phyloP scores from a whole-genome alignment of 768 basidiomycete genomes.

The Mycena galopus region DNA sequence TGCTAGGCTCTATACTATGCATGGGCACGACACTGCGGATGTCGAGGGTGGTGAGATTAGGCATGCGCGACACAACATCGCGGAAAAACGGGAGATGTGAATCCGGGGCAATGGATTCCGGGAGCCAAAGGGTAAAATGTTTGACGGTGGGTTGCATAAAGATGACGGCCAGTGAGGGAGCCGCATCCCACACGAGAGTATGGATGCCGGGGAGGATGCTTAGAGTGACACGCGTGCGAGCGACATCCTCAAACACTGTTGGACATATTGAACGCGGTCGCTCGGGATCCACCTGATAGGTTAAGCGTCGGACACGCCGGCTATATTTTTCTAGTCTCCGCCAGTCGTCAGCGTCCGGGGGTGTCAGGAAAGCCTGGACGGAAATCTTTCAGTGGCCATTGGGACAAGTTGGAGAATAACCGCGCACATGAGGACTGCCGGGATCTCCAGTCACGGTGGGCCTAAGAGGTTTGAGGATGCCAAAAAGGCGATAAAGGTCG shows the following conservation, averaged over 20 bases:
- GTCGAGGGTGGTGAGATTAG: constrained; percentile 61
- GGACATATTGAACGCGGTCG: constrained; percentile 44
- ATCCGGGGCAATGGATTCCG: constrained; percentile 14
- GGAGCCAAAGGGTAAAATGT: constrained; percentile 47
- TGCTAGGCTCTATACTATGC: constrained; percentile 53
- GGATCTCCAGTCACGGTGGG: constrained; percentile 25
- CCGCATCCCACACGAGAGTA: constrained; percentile 61
- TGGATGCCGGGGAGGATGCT: constrained; percentile 69
- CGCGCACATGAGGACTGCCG: constrained; percentile 45
- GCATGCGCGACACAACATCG: constrained; percentile 63
- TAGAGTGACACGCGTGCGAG: constrained; percentile 65
- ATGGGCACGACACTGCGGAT: constrained; percentile 59
- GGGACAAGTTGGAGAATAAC: background rate
- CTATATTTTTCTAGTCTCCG: constrained; percentile 66
- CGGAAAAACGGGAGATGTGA: constrained; percentile 43
- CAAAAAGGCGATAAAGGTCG: constrained; percentile 60
- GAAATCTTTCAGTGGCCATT: background rate
- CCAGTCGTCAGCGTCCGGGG: constrained; percentile 67
- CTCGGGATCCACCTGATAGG: constrained; percentile 36
- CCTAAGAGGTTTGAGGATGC: constrained; percentile 61
- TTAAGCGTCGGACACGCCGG: constrained; percentile 59
- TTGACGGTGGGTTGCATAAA: constrained; percentile 72
- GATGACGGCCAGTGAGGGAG: constrained; percentile 52
- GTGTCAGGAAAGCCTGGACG: constrained; percentile 55
- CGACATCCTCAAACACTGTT: constrained; percentile 66